Evolutionary conservation across 768 basidiomycete genomes (phyloP).

Genomic region (Kwoniella shandongensis): DNA sequence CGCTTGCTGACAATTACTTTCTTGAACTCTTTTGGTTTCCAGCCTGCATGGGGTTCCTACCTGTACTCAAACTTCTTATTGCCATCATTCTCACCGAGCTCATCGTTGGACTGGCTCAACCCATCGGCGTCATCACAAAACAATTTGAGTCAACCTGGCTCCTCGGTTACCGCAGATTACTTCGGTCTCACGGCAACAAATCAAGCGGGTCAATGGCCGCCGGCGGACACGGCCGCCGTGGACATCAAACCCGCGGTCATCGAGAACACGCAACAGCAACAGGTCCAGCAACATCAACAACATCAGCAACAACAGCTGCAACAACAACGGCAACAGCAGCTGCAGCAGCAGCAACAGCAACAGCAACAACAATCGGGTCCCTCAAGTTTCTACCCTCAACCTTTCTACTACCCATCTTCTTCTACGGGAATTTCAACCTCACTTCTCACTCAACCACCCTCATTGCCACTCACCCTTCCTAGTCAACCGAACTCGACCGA

Average conservation of each 20-base stretch:
- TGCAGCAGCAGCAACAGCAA: slow-evolving; percentile 3
- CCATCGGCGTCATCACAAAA: slow-evolving; percentile 4
- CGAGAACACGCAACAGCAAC: background rate
- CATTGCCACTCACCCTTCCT: slow-evolving; percentile 1
- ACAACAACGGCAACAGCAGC: slow-evolving; percentile 15
- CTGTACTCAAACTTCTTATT: slow-evolving; percentile 44
- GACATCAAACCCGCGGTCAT: slow-evolving; percentile 15
- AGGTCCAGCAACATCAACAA: slow-evolving; percentile 6
- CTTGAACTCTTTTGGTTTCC: no score
- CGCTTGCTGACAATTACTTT: background rate
- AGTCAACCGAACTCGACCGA: slow-evolving; percentile 9
- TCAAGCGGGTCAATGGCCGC: slow-evolving; percentile 1
- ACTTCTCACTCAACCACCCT: slow-evolving; percentile 14
- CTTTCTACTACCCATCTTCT: slow-evolving; percentile 14
- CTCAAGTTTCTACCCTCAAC: slow-evolving; percentile 22
- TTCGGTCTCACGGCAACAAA: slow-evolving; percentile 19
- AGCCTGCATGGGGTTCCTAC: slow-evolving; percentile 43
- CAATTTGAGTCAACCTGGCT: background rate
- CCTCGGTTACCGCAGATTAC: slow-evolving; percentile 5
- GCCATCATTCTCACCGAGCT: slow-evolving; percentile 36
- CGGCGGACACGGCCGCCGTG: slow-evolving; percentile 11
- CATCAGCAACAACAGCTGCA: slow-evolving; percentile 10
- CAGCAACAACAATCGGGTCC: slow-evolving; percentile 20
- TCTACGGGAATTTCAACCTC: slow-evolving; percentile 16
- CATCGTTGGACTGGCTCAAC: slow-evolving; percentile 23